These are phyloP conservation scores for Mortierella sp. DNA, from an alignment of 371 early-diverging fungal species.

Conservation along the genomic window DNA sequence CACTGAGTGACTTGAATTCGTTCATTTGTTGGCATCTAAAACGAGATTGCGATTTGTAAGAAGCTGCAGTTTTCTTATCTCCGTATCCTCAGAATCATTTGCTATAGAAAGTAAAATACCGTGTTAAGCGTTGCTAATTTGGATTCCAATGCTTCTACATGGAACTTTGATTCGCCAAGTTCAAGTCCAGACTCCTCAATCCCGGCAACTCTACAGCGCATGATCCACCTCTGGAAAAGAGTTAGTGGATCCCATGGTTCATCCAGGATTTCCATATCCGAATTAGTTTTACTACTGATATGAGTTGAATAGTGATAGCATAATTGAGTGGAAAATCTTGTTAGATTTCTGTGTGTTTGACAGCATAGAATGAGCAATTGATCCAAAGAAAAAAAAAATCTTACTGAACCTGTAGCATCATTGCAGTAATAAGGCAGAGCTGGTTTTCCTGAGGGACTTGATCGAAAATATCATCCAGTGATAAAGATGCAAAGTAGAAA, in stretches of 20 bases:
- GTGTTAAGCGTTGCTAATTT: conserved; percentile 18
- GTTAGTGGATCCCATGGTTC: conserved; percentile 54
- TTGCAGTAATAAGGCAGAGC: conserved; percentile 43
- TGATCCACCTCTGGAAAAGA: conserved; percentile 48
- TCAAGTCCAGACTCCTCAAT: conserved; percentile 38
- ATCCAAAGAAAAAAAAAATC: not conserved
- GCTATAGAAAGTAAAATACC: conserved; percentile 4
- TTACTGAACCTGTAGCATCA: conserved; percentile 44
- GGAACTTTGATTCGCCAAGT: conserved; percentile 33
- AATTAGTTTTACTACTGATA: conserved; percentile 22
- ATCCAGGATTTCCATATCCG: conserved; percentile 12
- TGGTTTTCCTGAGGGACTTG: conserved; percentile 47
- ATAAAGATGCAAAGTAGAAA: conserved; percentile 26
- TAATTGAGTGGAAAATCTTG: not conserved
- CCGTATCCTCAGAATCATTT: no score
- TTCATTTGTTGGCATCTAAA: conserved; percentile 4
- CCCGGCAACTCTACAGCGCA: conserved; percentile 39
- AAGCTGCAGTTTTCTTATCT: no score
- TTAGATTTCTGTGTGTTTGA: no score
- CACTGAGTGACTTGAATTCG: conserved; percentile 21
- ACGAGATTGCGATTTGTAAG: not conserved
- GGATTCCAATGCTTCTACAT: conserved; percentile 26
- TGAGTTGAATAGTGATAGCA: not conserved
- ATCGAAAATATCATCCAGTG: conserved; percentile 43
- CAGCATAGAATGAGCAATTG: not conserved